A percentile compares a stretch with the other conserved stretches of the same genome.
Evolutionary conservation across 805 yeast species (phyloP).

Genomic region (Candida montana): DNA sequence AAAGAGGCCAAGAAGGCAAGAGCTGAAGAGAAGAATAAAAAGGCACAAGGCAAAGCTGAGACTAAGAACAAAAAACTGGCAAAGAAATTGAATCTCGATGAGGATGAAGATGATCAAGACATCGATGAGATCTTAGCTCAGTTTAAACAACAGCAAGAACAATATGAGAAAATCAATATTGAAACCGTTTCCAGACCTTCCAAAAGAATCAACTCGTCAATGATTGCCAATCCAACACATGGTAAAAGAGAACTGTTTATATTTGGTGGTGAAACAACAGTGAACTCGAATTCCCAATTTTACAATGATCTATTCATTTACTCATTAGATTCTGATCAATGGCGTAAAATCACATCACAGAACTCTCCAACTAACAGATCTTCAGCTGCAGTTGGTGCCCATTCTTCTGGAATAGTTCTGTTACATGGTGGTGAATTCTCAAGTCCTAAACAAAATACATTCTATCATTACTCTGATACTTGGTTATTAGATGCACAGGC

Average conservation of each 20-base stretch:
- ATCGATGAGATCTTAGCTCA: slow-evolving; percentile 78
- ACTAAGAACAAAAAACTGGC: slow-evolving; percentile 68
- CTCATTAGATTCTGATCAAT: slow-evolving; percentile 67
- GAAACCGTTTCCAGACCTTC: slow-evolving; percentile 56
- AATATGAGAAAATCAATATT: slow-evolving; percentile 64
- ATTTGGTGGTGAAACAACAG: slow-evolving; percentile 84
- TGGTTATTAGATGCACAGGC: slow-evolving; percentile 85
- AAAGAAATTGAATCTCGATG: slow-evolving; percentile 71
- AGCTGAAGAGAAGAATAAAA: slow-evolving; percentile 74
- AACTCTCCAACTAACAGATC: slow-evolving; percentile 91
- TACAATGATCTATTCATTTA: slow-evolving; percentile 77
- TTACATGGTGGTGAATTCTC: slow-evolving; percentile 97
- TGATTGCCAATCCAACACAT: slow-evolving; percentile 70
- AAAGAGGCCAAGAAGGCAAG: slow-evolving; percentile 91
- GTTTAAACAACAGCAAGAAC: slow-evolving; percentile 74
- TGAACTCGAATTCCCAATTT: slow-evolving; percentile 51
- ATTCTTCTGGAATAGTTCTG: slow-evolving; percentile 80
- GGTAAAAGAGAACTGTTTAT: slow-evolving; percentile 73
- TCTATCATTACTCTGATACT: slow-evolving; percentile 94
- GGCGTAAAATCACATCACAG: slow-evolving; percentile 77
- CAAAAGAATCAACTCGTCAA: slow-evolving; percentile 65
- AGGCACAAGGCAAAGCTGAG: slow-evolving; percentile 70
- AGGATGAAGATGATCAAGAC: slow-evolving; percentile 81
- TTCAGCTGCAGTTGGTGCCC: slow-evolving; percentile 89
- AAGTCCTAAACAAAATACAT: slow-evolving; percentile 91